Base-by-base conservation (phyloP, 106 monocot genomes). In the Vanilla planifolia region DNA sequence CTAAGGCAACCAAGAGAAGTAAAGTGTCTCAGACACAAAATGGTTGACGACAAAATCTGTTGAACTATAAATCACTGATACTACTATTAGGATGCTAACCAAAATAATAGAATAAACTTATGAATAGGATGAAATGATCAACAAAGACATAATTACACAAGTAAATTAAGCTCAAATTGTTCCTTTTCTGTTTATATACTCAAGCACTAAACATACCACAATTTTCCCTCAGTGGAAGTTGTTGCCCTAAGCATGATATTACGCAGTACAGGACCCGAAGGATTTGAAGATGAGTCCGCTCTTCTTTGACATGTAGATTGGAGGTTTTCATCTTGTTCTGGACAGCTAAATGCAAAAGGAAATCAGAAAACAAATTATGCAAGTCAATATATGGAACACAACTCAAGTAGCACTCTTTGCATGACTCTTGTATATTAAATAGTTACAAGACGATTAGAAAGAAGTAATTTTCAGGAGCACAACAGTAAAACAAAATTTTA, bases 311-410 rank as follows among this genome's bases (percentile, higher is more conserved):
- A 61, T 10, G 75, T 67, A 74, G 70, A 77, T 65, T 77, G 81
- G 26, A 70, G 59, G 60, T 72, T 82, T 66, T 88, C 96, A 67
- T 85, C 91, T 55, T 91, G 84, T 19, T 91, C 96, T 63, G 55
- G 51, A 52, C 81, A 82, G 76, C 25, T 65, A 76, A 61, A 67
- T 22, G 35, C 19, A 21, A 59, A 19, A 33, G 17, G 1, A 34
- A 23, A 57, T 28, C 14, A 57, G 53, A 8, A 1, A 59, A 37
- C 14, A 25, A 27, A 66, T 8, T 51, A 36, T 8, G 40, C 1
- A 55, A 55, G 19, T 33, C 28, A 55, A 15, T 17, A 53, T 30
- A 30, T 9, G 16, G 6, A 30, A 4, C 26, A 53, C 53, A 14
- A 7, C 53, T 30, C 29, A 30, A n/a, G 23, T 53, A 28, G 30